Percentiles rank a stretch among this genome's conserved stretches.
Conservation (phyloP, 2,329 filamentous ascomycete genomes). For the Colletotrichum chrysophilum region DNA sequence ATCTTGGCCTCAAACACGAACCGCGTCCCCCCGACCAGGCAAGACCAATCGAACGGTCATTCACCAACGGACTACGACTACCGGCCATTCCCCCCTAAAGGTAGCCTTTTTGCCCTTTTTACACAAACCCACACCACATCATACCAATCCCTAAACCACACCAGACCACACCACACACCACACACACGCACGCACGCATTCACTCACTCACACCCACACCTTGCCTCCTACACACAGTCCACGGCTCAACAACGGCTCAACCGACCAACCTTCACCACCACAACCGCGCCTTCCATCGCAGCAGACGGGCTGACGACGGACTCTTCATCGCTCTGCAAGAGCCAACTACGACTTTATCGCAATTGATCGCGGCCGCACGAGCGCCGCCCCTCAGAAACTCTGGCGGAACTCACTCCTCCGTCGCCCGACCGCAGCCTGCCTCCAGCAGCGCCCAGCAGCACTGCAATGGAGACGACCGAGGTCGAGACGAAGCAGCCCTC, state of each 20-base stretch:
- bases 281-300: neutral
- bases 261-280: neutral
- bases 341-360: neutral
- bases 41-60: neutral
- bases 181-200: neutral
- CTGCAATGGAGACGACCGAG: slow-evolving; percentile 13
- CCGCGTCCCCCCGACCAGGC: slow-evolving; percentile 1
- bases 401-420: neutral
- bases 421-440: neutral
- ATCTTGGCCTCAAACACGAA: slow-evolving; percentile 21
- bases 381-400: neutral
- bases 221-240: neutral
- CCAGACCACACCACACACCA: neutral
- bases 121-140: neutral
- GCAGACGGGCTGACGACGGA: neutral
- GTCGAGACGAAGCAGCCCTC: slow-evolving; percentile 20
- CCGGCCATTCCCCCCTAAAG: neutral
- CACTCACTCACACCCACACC: neutral
- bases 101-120: neutral
- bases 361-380: neutral
- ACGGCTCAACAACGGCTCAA: neutral
- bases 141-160: neutral
- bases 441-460: neutral
- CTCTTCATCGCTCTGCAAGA: neutral
- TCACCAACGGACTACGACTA: neutral